Evolutionary conservation across 768 basidiomycete species (phyloP).

Genomic region (Glaciozyma antarctica): DNA sequence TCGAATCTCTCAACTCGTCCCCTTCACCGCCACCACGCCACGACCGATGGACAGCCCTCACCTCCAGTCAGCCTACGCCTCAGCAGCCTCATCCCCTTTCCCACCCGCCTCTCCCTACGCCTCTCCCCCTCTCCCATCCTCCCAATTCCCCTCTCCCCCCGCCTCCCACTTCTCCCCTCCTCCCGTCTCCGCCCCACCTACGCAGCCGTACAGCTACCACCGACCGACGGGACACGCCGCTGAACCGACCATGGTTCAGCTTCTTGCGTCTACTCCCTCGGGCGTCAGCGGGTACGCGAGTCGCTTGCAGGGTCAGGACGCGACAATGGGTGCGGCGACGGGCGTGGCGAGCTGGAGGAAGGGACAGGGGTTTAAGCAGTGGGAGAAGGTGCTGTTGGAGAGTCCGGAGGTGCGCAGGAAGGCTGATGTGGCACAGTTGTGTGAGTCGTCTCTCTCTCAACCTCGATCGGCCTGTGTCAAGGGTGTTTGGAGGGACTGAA

Average conservation of each 20-base stretch:
- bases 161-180: too few relatives aligned
- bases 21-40: not conserved
- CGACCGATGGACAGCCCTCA: not conserved
- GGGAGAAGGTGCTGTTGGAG: constrained; percentile 78
- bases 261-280: constrained; percentile 21
- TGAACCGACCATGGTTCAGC: constrained; percentile 32
- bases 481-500: not conserved
- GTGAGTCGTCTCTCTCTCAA: constrained; percentile 42
- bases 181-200: not conserved
- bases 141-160: too few relatives aligned
- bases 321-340: constrained; percentile 29
- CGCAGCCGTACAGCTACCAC: not conserved
- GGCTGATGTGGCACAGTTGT: constrained; percentile 92
- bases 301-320: constrained; percentile 1
- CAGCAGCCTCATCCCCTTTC: not conserved
- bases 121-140: not conserved
- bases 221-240: not conserved
- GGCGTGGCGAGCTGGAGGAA: constrained; percentile 35
- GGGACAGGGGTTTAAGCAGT: constrained; percentile 46
- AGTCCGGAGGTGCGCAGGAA: constrained; percentile 85
- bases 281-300: not conserved
- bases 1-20: not conserved
- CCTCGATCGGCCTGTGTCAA: not conserved
- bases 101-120: not conserved
- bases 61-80: not conserved